Evolutionary conservation across 257 asterid species (phyloP), one percentile per base, ranked within the genome.

Genomic region (Rhazya stricta): DNA sequence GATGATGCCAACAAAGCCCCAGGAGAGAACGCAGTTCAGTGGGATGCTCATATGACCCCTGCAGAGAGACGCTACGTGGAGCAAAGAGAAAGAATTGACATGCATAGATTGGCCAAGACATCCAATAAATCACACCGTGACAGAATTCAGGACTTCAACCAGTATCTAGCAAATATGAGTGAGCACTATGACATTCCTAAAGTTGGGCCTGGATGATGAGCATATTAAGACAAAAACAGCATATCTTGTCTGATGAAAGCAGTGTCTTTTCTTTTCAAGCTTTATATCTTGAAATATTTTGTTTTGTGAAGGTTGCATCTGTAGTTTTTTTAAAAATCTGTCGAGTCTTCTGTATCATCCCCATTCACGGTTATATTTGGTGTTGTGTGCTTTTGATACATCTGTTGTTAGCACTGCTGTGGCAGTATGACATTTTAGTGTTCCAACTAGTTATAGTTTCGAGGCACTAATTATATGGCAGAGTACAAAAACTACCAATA

Each of bases 141-240:
- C 65, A 91, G 97, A n/a, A 92, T 94, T 29, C 78, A 88, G 85
- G 99, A 94, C 80, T 94, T 94, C 91, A 94, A 94, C 72, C 99
- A 92, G 87, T 94, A 94, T 76, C 91, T 94, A 63, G 99, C 99
- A 5, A 92, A 94, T 81, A 90, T 94, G 97, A 94, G 99, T 1
- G 98, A 94, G 91, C 98, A 94, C 79, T 94, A 90, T 48, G 98
- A 94, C 89, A 94, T 94, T 29, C 97, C 98, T 48, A 94, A 94
- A 82, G 98, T 91, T 39, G 98, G 97, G 37, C 97, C 97, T 1
- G 98, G 98, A 78, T 94, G 82, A 90, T 94, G 82, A 90, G 18
- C 50, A 0, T 32, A 18, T 27, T 9, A 18, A 51, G 2, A 6
- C 29, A 0, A 29, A 60, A 60, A 21, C 54, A 53, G 43, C 3